Evolutionary conservation across 2,329 filamentous ascomycete species (phyloP).

Genomic region (Colletotrichum godetiae): DNA sequence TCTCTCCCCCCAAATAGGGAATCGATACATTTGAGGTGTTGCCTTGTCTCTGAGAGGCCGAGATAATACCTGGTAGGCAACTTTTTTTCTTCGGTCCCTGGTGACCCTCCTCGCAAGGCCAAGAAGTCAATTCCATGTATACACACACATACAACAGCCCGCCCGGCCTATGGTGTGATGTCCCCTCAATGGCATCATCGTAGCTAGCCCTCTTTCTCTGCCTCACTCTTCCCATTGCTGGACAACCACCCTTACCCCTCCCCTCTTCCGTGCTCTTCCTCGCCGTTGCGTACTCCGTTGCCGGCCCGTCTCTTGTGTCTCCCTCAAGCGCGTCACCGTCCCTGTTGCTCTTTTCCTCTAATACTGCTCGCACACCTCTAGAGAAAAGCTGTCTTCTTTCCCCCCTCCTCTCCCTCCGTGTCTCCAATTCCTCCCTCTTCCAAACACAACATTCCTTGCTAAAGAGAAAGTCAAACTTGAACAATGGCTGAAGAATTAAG

Average conservation of each 20-base stretch:
- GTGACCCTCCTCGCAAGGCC: not conserved
- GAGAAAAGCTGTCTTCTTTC: conserved; percentile 8
- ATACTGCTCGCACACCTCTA: conserved; percentile 1
- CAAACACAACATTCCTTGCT: conserved; percentile 42
- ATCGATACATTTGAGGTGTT: not conserved
- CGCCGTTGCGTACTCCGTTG: conserved; percentile 24
- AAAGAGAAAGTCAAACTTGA: conserved; percentile 8
- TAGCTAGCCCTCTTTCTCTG: conserved; percentile 8
- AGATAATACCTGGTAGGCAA: not conserved
- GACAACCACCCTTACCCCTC: not conserved
- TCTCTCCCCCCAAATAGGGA: not conserved
- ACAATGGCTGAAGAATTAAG: conserved; percentile 58
- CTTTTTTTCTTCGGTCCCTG: not conserved
- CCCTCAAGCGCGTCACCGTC: conserved; percentile 8
- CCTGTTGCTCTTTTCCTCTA: not conserved
- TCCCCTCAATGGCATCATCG: conserved; percentile 36
- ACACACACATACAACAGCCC: not conserved
- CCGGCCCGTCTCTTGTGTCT: conserved; percentile 9
- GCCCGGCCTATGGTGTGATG: conserved; percentile 8
- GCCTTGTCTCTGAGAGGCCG: not conserved
- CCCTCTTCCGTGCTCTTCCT: conserved; percentile 10
- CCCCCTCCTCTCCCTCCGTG: not conserved
- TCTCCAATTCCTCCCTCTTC: conserved; percentile 2
- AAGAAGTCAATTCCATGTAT: conserved; percentile 7
- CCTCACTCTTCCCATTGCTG: not conserved